Evolutionary conservation across 2,329 filamentous ascomycete species (phyloP).

Genomic region (Byssoonygena ceratinophila): DNA sequence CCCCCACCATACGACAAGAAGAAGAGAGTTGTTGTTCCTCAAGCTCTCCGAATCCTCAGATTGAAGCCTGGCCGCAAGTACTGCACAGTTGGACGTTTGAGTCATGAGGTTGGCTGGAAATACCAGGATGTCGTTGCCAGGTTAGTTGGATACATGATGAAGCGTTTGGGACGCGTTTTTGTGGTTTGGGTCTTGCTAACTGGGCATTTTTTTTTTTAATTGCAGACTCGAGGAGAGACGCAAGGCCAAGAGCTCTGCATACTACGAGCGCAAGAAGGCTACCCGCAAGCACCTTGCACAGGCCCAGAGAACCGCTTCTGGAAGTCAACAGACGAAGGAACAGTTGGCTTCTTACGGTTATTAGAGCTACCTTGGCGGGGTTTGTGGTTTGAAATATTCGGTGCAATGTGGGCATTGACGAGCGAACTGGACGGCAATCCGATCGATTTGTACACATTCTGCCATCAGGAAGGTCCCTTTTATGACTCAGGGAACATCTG

Average conservation of each 20-base stretch:
- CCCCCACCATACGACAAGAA: conserved; percentile 98
- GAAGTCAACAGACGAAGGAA: conserved; percentile 76
- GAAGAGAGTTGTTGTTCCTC: conserved; percentile 99
- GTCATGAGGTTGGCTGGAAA: conserved; percentile 99
- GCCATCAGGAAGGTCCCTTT: conserved; percentile 16
- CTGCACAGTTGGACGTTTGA: conserved; percentile 96
- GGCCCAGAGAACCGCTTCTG: conserved; percentile 82
- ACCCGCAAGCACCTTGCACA: conserved; percentile 80
- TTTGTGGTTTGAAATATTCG: conserved; percentile 32
- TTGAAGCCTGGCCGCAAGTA: conserved; percentile 99
- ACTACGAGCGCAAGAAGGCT: conserved; percentile 99
- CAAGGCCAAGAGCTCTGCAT: conserved; percentile 98
- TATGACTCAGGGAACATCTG: conserved; percentile 17
- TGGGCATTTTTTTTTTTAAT: conserved; percentile 1
- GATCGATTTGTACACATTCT: conserved; percentile 27
- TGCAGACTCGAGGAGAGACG: conserved; percentile 93
- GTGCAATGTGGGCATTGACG: conserved; percentile 29
- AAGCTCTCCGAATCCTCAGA: conserved; percentile 90
- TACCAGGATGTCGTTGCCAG: conserved; percentile 98
- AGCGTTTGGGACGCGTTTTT: neutral
- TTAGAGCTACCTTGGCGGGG: conserved; percentile 48
- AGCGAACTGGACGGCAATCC: conserved; percentile 33
- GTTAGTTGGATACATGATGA: conserved; percentile 48
- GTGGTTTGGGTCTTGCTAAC: neutral
- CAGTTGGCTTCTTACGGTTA: conserved; percentile 85